Base-by-base conservation (phyloP, 768 basidiomycete species). In the Lactarius sanguifluus region DNA sequence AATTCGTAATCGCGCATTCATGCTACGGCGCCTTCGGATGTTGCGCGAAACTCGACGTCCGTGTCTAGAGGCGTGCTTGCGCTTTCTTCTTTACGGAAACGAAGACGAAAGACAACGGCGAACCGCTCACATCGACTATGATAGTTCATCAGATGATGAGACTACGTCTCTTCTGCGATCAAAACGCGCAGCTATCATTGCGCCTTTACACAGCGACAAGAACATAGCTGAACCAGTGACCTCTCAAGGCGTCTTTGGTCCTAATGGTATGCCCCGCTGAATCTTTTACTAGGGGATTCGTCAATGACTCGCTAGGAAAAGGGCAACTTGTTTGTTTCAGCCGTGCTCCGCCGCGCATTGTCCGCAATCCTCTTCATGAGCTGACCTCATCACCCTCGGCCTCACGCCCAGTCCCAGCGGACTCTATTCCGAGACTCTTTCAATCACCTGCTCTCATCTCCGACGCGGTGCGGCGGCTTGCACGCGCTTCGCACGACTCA, bases 251-350 rank as follows among this genome's bases (percentile, higher is more conserved):
- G 84, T 88, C 0, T 96, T 96, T 79, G 91, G 94, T 1, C 91
- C 91, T 0, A 92, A 93, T 73, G 95, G 94, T 93, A 65, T 56
- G 80, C 47, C 43, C 23, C 12, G 36, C 36, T 8, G 32, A 5
- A 47, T n/a, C 2, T 52, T 32, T 52, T 47, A 23, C 43, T 57
- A n/a, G n/a, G 34, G n/a, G 12, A 47, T 58, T 59, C 30, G 38
- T 18, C 54, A n/a, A 50, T 67, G 25, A 43, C 59, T 18, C 34
- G 8, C n/a, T 12, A 16, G 13, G 57, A 55, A 30, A 69, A 96
- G 94, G 93, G 58, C 88, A 94, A 78, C 79, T 96, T 1, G 85
- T 96, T 0, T 92, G 88, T 73, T 95, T 96, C 78, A 95, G 91
- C 78, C 84, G 88, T 55, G 85, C 88, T 4, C 87, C 90, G 2